Conservation (phyloP, 495 filamentous ascomycete species). For the Xylaria bambusicola region DNA sequence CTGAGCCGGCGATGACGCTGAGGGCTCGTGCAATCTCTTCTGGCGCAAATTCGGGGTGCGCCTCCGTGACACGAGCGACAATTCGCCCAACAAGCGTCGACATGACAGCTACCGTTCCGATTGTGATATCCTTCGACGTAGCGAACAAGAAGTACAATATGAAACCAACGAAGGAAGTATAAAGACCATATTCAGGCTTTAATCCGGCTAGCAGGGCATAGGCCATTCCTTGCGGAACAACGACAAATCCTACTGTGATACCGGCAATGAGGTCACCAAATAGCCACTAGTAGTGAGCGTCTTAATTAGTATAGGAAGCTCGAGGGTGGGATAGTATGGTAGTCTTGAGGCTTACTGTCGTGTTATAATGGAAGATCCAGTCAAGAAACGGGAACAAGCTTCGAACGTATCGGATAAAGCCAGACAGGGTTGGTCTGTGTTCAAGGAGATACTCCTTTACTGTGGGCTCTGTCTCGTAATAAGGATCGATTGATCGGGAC, state of each 20-base stretch:
- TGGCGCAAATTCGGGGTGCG: constrained; percentile 38
- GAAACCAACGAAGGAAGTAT: constrained; percentile 68
- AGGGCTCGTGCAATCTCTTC: constrained; percentile 47
- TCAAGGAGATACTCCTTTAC: constrained; percentile 64
- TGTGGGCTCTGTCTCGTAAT: constrained; percentile 77
- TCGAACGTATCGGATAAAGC: constrained; percentile 56
- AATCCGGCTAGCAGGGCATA: constrained; percentile 63
- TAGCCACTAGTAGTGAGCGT: constrained; percentile 35
- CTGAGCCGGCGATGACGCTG: constrained; percentile 48
- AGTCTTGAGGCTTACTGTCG: constrained; percentile 28
- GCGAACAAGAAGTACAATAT: constrained; percentile 69
- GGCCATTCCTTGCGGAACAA: constrained; percentile 66
- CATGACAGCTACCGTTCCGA: constrained; percentile 87
- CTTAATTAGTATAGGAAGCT: not conserved
- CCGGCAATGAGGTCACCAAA: constrained; percentile 50
- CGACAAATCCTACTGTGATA: constrained; percentile 46
- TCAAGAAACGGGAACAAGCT: constrained; percentile 47
- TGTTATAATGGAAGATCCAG: constrained; percentile 56
- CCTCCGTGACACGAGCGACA: constrained; percentile 55
- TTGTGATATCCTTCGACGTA: constrained; percentile 70
- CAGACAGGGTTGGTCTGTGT: constrained; percentile 53
- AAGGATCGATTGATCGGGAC: constrained; percentile 67
- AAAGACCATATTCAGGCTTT: constrained; percentile 61
- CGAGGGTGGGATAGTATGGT: not conserved
- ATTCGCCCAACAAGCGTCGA: constrained; percentile 85